These are phyloP conservation scores for Chondrus crispus DNA, from an alignment of 23 red algal genomes.

Conservation along the genomic window DNA sequence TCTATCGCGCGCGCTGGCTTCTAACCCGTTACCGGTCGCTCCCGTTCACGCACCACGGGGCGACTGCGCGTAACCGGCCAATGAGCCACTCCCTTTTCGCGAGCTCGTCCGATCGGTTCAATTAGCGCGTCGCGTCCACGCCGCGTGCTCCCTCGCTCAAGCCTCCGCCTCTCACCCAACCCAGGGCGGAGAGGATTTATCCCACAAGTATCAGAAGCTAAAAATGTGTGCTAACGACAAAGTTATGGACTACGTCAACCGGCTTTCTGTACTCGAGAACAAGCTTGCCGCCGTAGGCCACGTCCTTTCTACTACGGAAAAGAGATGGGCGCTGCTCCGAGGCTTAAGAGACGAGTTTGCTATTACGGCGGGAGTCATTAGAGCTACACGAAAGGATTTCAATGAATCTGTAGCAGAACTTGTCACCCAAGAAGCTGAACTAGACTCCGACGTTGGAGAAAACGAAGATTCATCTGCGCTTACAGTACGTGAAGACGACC, in stretches of 20 bases:
- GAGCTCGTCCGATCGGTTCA: no score
- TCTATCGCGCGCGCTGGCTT: no score
- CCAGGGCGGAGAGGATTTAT: not conserved
- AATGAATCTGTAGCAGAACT: not conserved
- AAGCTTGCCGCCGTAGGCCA: not conserved
- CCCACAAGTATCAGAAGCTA: not conserved
- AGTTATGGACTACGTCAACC: constrained; percentile 21
- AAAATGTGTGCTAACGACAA: not conserved
- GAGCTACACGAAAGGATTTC: not conserved
- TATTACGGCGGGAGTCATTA: not conserved
- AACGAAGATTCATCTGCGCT: no score
- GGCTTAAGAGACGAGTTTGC: not conserved
- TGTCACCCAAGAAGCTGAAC: not conserved
- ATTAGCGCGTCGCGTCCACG: no score
- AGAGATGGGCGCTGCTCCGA: not conserved
- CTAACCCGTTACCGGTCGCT: no score
- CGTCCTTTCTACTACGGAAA: not conserved
- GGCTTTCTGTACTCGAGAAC: not conserved
- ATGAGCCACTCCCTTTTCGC: no score
- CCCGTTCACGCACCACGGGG: no score
- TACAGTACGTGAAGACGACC: no score
- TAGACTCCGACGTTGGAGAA: no score
- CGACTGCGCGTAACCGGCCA: no score
- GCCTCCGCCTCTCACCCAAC: no score
- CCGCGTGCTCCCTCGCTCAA: no score